A percentile compares a stretch with the other conserved stretches of the same genome.
These are phyloP conservation scores for Scheffersomyces stambukii DNA, from an alignment of 1,139 yeast species.

Conservation along the genomic window DNA sequence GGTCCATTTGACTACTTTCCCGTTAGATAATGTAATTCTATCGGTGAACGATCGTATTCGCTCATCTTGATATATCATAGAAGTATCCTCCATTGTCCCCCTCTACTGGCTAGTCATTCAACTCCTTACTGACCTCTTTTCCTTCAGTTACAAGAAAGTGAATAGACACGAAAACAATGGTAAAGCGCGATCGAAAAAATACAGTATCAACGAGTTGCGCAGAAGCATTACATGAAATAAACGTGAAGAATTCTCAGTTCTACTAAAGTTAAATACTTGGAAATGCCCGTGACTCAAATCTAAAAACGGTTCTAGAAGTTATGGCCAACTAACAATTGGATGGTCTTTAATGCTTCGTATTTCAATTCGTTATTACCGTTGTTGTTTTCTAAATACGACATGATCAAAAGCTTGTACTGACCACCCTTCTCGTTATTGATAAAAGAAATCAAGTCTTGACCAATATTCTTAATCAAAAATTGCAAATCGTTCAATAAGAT, in stretches of 20 bases:
- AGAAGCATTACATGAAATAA: too few species aligned
- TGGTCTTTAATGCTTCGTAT: constrained; percentile 91
- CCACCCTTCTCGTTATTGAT: constrained; percentile 59
- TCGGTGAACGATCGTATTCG: constrained; percentile 15
- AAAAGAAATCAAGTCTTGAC: constrained; percentile 66
- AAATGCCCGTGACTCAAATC: too few species aligned
- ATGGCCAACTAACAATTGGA: constrained; percentile 87
- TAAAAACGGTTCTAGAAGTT: constrained; percentile 22
- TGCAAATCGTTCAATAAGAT: constrained; percentile 55
- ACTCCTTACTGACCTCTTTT: too few species aligned
- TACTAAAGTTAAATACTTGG: too few species aligned
- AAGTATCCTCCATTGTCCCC: too few species aligned
- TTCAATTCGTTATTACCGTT: constrained; percentile 81
- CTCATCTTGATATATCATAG: constrained; percentile 17
- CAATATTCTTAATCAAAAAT: constrained; percentile 38
- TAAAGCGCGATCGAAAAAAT: too few species aligned
- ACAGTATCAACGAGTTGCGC: too few species aligned
- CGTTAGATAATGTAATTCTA: constrained; percentile 9
- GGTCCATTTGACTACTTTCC: constrained; percentile 14
- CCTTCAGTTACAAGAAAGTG: too few species aligned
- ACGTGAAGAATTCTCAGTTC: too few species aligned
- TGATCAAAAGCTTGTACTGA: constrained; percentile 64
- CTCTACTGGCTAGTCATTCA: too few species aligned
- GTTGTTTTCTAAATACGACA: constrained; percentile 72
- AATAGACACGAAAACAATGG: too few species aligned